Percentiles rank a stretch among this genome's conserved stretches.
phyloP scores from a whole-genome alignment of 1,284 basidiomycete genomes.

The Hortiboletus rubellus region DNA sequence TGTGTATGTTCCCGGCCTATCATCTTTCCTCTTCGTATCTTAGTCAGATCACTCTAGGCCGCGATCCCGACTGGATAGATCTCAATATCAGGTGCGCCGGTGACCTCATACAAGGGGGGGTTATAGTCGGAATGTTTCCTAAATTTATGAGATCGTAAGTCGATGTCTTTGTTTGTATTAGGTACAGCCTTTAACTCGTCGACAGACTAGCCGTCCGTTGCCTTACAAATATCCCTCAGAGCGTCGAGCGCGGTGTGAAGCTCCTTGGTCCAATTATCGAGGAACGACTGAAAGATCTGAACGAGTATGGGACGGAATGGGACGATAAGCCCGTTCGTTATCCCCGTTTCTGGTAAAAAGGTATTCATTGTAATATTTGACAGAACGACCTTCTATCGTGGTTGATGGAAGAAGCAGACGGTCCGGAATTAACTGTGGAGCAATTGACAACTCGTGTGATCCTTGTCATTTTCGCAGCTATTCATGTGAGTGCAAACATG shows the following conservation, averaged over 20 bases:
- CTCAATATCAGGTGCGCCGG: conserved; percentile 37
- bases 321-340: conserved; percentile 40
- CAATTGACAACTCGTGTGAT: conserved; percentile 37
- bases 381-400: conserved; percentile 26
- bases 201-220: conserved; percentile 5
- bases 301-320: conserved; percentile 39
- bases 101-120: conserved; percentile 29
- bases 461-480: conserved; percentile 40
- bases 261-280: conserved; percentile 39
- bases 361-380: conserved; percentile 18
- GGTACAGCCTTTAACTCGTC: rapidly evolving
- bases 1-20: conserved; percentile 32
- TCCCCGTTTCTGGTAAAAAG: too few species aligned
- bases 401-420: conserved; percentile 43
- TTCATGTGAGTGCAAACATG: conserved; percentile 31
- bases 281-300: conserved; percentile 35
- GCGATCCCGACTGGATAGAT: conserved; percentile 39
- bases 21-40: not conserved
- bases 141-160: conserved; percentile 41
- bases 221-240: not conserved
- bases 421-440: conserved; percentile 30
- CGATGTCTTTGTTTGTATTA: not conserved
- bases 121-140: conserved; percentile 39
- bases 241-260: conserved; percentile 13
- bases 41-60: conserved; percentile 34